Base-by-base conservation (phyloP, 2,329 filamentous ascomycete genomes). In the Aureobasidium sp. region DNA sequence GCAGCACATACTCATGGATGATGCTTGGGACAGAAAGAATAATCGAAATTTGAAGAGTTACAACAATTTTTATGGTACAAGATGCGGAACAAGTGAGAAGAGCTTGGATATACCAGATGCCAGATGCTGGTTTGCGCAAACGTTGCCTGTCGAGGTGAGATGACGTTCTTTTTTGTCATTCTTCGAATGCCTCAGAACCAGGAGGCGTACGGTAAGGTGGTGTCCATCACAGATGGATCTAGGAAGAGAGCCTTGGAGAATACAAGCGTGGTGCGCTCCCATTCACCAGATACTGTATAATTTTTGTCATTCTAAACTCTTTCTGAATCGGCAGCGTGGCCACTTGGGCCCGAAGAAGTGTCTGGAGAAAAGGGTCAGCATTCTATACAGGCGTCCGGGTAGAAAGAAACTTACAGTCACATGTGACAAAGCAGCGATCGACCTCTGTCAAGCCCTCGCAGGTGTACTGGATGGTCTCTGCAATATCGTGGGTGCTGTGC, bases 391-490 rank as follows among this genome's bases (percentile, higher is more conserved):
- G 57, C 3, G 41, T 34, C 1, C 20, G 6, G 13, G 17, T 3
- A n/a, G 44, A 24, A 41, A 36, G 17, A 27, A 26, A 76, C 75
- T 73, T 65, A 77, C 74, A 82, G 68, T 82, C 80, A 27, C 77
- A 76, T 10, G 76, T 81, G 0, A 82, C 80, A 67, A 82, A 82
- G 2, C 78, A 78, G 12, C 80, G 71, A 65, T 82, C 80, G 0
- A 82, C 79, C 69, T 82, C 79, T n/a, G 72, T 74, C 57, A 82
- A 59, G 0, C 80, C 81, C 66, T 86, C 83, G 27, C 78, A 71
- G 65, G 84, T 86, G 69, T 87, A 87, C 71, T 87, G 84, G 66
- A 87, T 68, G 3, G 83, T 85, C 74, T 87, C 84, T 0, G 82
- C 81, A 44, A 87, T 75, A 70, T 87, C 84, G 65, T 87, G 84